These are phyloP conservation scores for Epithemia pelagica DNA, from an alignment of 108 stramenopile genomes.

Conservation along the genomic window DNA sequence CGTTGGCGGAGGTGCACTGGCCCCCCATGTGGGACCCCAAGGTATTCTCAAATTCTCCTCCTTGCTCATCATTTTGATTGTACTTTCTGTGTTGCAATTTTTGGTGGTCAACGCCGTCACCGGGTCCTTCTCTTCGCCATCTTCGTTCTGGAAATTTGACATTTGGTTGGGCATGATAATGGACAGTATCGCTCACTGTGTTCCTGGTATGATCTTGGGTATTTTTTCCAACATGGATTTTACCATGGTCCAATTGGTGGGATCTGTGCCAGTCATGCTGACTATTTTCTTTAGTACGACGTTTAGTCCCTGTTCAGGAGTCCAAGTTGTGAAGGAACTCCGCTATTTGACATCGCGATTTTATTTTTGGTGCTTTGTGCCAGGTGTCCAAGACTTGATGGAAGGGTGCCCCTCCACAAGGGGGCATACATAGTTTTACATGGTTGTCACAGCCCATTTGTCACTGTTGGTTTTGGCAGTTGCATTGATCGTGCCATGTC, in stretches of 20 bases:
- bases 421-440: conserved; percentile 25
- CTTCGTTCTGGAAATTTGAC: conserved; percentile 16
- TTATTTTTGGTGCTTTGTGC: conserved; percentile 60
- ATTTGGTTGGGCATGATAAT: conserved; percentile 46
- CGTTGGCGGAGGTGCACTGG: too few species aligned
- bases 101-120: conserved; percentile 21
- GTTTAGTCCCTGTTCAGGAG: conserved; percentile 45
- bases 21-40: conserved; percentile 46
- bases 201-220: conserved; percentile 45
- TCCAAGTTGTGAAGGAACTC: conserved; percentile 37
- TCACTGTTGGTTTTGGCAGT: conserved; percentile 34
- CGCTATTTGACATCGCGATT: conserved; percentile 49
- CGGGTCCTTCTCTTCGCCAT: conserved; percentile 34
- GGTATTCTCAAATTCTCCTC: conserved; percentile 38
- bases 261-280: conserved; percentile 42
- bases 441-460: conserved; percentile 28
- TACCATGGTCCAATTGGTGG: conserved; percentile 42
- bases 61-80: conserved; percentile 20
- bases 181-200: conserved; percentile 31
- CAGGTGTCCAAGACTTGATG: conserved; percentile 38
- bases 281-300: conserved; percentile 71
- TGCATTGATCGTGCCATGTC: too few species aligned
- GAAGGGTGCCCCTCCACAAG: conserved; percentile 52
- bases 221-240: conserved; percentile 38
- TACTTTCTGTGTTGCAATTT: conserved; percentile 37